Evolutionary conservation across 2,329 filamentous ascomycete species (phyloP), one percentile per base, ranked within the genome.

Genomic region (Fusarium secorum): DNA sequence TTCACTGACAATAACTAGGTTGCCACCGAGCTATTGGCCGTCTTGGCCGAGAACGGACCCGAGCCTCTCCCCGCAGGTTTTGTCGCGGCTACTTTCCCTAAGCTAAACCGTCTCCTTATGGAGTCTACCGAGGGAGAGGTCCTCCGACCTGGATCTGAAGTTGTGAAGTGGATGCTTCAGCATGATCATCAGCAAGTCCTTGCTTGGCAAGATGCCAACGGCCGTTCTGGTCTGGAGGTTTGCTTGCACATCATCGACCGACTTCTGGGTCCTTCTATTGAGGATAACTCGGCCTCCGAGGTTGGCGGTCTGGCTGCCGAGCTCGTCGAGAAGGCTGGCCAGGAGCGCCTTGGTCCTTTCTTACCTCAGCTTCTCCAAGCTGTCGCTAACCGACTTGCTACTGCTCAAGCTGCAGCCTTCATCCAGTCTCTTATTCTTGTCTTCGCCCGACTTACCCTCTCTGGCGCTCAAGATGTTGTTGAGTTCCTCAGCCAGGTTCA

Each of bases 361-460:
- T 86, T 99, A 30, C 90, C 93, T 42, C 93, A 97, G 79, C 89
- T 99, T 26, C 87, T 99, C 7, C 90, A 91, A 75, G 96, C 95
- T 22, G 95, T 99, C 20, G 96, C 96, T 7, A 90, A 90, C 54
- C 90, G 96, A 64, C 86, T 99, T 20, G 91, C 91, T 10, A 93
- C 91, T 10, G 96, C 96, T 4, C 88, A 94, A 70, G 90, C 94
- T 49, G 93, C 95, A 0, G 90, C 91, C 11, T 97, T 99, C 78
- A 98, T 99, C 70, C 96, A 99, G 82, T 97, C 94, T 58, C 84
- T 99, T 54, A 98, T 97, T 59, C 86, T 98, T 10, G 96, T 99
- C 2, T 99, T 99, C 80, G 96, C 95, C 4, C 90, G 95, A 46
- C 86, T 99, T 13, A 95, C 94, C 14, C 86, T 98, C 18, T 89